Evolutionary conservation across 2,329 filamentous ascomycete genomes (phyloP), one percentile per base, ranked within the genome.

Genomic region (Ceratocystis cacaofunesta): DNA sequence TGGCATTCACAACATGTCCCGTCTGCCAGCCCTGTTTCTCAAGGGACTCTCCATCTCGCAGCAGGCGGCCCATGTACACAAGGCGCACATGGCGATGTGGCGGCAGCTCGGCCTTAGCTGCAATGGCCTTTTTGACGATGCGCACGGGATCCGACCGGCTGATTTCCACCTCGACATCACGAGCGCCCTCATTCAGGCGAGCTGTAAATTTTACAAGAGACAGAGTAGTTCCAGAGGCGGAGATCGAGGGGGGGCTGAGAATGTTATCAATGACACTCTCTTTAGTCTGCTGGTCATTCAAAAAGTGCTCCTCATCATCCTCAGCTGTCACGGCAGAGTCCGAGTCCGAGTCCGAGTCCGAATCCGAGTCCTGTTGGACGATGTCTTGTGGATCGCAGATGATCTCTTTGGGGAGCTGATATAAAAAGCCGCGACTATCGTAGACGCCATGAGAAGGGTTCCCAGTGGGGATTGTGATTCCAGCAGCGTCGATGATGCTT

Each of bases 11-110:
- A 43, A 94, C 78, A 72, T 94, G 82, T 44, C 85, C 88, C 68
- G 82, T 79, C 70, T 85, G 82, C 88, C 89, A 96, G 61, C 87
- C 88, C 70, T 94, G 87, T 2, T 81, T 80, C 57, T 78, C 74
- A 19, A 96, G 77, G 0, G 86, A 80, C 22, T 82, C 73, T 64
- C 80, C 79, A 69, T 92, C 89, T 69, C 85, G 85, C 58, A 96
- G 80, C 62, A 92, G 83, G 72, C 85, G 90, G 69, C 92, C 92
- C 74, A 94, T 81, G 73, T 95, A 95, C 22, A 85, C 86, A 67
- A 96, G 82, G 64, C 84, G 84, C 62, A 96, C 78, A 61, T 79
- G 82, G 68, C 83, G 84, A 57, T 77, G 77, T 6, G 78, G 72
- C 1, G 80, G 74, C 41, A 92, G 76, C 87, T 88, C 78, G 36